phyloP scores from a whole-genome alignment of 768 basidiomycete species.

The Tulasnella sp. region DNA sequence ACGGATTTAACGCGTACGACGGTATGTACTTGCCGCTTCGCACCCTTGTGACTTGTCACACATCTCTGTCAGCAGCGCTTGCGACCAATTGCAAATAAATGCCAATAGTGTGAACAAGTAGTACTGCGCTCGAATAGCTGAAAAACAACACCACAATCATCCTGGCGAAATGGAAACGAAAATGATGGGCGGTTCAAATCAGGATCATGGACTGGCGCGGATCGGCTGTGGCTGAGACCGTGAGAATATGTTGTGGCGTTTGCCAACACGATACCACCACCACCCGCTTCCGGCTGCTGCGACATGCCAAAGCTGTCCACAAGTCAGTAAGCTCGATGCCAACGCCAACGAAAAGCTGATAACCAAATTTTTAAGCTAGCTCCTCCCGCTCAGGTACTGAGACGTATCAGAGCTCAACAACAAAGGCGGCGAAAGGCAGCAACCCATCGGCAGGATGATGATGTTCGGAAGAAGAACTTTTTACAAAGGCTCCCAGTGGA shows the following conservation, averaged over 20 bases:
- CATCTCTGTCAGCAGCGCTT: not conserved
- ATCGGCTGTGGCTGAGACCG: not conserved
- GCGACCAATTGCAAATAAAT: too few relatives aligned
- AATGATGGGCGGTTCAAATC: not conserved
- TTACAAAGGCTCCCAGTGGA: constrained; percentile 21
- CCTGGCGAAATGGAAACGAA: too few relatives aligned
- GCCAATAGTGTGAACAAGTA: too few relatives aligned
- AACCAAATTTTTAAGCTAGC: not conserved
- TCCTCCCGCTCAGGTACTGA: not conserved
- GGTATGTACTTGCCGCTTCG: not conserved
- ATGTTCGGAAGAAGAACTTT: not conserved
- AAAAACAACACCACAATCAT: too few relatives aligned
- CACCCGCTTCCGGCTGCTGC: not conserved
- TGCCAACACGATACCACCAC: not conserved
- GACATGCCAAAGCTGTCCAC: constrained; percentile 3
- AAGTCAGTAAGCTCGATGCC: not conserved
- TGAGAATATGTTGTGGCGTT: not conserved
- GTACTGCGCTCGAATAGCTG: too few relatives aligned
- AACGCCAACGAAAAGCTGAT: not conserved
- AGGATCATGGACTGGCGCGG: not conserved
- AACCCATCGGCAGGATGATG: not conserved
- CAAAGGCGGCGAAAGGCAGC: not conserved
- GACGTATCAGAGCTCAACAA: not conserved
- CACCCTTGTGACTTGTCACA: not conserved
- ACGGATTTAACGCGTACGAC: too few relatives aligned